A percentile compares a stretch with the other conserved stretches of the same genome.
phyloP scores from a whole-genome alignment of 2,329 filamentous ascomycete genomes.

The Fusarium sp. region DNA sequence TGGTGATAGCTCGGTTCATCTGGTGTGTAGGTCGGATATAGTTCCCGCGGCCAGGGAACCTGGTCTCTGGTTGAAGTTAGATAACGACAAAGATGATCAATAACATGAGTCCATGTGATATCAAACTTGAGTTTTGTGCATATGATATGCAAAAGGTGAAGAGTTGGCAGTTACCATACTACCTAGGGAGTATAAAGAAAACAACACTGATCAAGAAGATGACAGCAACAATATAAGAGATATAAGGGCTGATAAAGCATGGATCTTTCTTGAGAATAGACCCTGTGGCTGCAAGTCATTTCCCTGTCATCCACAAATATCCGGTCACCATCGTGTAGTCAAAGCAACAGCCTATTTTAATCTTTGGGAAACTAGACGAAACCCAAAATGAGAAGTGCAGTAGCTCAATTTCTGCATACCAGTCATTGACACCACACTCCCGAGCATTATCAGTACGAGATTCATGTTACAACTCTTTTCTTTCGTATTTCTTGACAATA shows the following conservation, averaged over 20 bases:
- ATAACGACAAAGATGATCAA: background rate
- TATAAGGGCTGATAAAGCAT: background rate
- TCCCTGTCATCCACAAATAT: background rate
- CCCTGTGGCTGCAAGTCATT: background rate
- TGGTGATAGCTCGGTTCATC: background rate
- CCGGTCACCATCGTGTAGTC: background rate
- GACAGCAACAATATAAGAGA: background rate
- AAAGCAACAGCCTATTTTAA: background rate
- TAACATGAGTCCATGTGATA: background rate
- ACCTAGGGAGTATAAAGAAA: background rate
- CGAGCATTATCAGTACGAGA: background rate
- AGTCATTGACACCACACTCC: background rate
- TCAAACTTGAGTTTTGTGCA: background rate
- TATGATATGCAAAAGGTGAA: no score
- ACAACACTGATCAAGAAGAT: background rate
- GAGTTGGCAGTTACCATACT: background rate
- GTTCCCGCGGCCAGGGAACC: constrained; percentile 6
- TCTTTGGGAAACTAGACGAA: background rate
- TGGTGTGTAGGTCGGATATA: constrained; percentile 18
- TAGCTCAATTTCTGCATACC: background rate
- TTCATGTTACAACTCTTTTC: background rate
- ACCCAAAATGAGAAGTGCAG: background rate
- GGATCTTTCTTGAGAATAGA: background rate
- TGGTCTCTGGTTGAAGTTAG: background rate
- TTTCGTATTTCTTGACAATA: background rate